Conservation (phyloP, 805 yeast species). For the Schwanniomyces yamadae region DNA sequence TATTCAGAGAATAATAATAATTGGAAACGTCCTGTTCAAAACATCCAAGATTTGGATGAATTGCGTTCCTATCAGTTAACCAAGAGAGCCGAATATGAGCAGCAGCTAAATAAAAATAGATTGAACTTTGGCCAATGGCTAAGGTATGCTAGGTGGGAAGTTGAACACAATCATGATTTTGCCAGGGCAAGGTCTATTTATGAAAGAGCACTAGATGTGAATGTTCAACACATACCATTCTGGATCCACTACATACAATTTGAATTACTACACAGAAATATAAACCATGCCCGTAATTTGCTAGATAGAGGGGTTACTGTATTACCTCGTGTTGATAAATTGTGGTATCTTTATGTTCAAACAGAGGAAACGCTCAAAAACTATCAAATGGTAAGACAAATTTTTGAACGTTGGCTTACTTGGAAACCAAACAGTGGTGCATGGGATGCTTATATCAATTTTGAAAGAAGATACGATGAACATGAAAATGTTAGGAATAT, state of each 20-base stretch:
- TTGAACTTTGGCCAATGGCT: constrained; percentile 86
- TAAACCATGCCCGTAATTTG: constrained; percentile 86
- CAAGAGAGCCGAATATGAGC: constrained; percentile 80
- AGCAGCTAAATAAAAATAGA: constrained; percentile 81
- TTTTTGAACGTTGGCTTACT: constrained; percentile 77
- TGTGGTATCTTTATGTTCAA: constrained; percentile 82
- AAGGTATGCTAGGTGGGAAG: constrained; percentile 86
- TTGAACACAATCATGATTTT: constrained; percentile 69
- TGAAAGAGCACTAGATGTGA: constrained; percentile 82
- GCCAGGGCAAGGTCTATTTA: constrained; percentile 81
- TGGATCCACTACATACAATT: constrained; percentile 84
- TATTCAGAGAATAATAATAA: constrained; percentile 22
- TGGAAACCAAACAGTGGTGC: constrained; percentile 71
- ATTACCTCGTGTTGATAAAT: constrained; percentile 76
- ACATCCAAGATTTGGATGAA: constrained; percentile 74
- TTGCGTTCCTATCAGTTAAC: constrained; percentile 70
- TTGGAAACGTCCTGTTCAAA: constrained; percentile 29
- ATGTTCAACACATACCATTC: constrained; percentile 70
- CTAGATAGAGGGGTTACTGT: constrained; percentile 72
- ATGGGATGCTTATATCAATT: constrained; percentile 72
- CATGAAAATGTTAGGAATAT: constrained; percentile 54
- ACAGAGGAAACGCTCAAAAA: constrained; percentile 79
- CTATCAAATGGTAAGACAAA: constrained; percentile 54
- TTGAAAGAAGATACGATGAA: constrained; percentile 69
- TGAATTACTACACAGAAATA: constrained; percentile 68